Base-by-base conservation (phyloP, 305 asterid genomes). In the Fraxinus ornus region DNA sequence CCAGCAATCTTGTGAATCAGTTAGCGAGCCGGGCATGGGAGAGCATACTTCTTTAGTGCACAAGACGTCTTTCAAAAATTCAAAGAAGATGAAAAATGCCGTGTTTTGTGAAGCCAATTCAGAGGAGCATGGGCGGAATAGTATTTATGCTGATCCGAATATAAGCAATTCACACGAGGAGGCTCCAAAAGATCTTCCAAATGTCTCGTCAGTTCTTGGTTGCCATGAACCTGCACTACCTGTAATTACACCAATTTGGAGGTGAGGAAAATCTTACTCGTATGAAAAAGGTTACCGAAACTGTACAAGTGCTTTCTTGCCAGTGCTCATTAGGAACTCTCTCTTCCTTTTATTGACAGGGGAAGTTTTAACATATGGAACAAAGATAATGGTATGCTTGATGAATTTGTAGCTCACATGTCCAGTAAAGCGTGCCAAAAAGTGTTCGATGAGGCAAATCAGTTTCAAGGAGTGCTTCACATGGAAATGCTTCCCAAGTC, bases 201-300 rank as follows among this genome's bases (percentile, higher is more conserved):
- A 26, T 73, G 6, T 36, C 32, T 78, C 21, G 33, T 37, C 82
- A 64, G 49, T 7, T 32, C 41, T 76, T 73, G 79, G 64, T 49
- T 47, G 22, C 26, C 36, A 3, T 57, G 79, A 17, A 78, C 78
- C 68, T 68, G 94, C 90, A 32, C 81, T 83, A 76, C 97, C 95
- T 66, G 81, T 85, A 13, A 22, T 70, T 41, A 75, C 64, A 70
- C 93, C 93, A 28, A 83, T 92, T 86, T 93, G 98, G 98, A 91
- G 92, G 98, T 91, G 52, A 90, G 89, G 62, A 87, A 87, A 79
- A 57, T 78, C 41, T 57, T 49, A 5, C 5, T 28, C 76, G 7
- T 52, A 35, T 3, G 30, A 55, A 19, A 36, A 7, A 12, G 12
- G 28, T 52, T 22, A n/a, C 33, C 9, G 13, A 19, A 78, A 22